Evolutionary conservation across 176 grass and related monocot species (phyloP), one percentile per base, ranked within the genome.

Genomic region (Neostapfia colusana): DNA sequence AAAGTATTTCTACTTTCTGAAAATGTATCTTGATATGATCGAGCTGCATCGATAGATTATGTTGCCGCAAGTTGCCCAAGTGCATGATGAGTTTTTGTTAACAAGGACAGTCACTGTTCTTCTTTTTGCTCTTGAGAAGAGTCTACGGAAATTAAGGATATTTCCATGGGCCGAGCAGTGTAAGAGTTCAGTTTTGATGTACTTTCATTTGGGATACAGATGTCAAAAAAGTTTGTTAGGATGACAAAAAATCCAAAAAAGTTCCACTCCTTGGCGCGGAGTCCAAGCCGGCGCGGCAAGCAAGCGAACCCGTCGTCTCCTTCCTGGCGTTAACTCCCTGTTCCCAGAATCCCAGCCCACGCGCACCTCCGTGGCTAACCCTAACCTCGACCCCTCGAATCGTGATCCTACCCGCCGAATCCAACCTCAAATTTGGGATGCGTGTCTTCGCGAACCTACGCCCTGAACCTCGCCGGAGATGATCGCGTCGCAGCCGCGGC

Each of bases 321-420:
- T 65, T 77, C 78, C 56, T 26, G 46, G 63, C 54, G 64, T 50
- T 67, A 24, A 76, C 56, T 60, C 54, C n/a, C n/a, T n/a, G n/a
- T n/a, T n/a, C 50, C 71, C n/a, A n/a, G 68, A 64, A 75, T 82
- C 73, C 78, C 84, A 70, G 53, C 34, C 49, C 73, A 41, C 67
- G 42, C 50, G n/a, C 7, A 49, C 51, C 37, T 39, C 43, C 70
- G 20, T 27, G 56, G 57, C 76, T 75, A 88, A 80, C 81, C 81
- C 81, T 88, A 84, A 75, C 65, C 17, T 8, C 20, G 45, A n/a
- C 4, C 9, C 60, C 31, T 15, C 49, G 5, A 74, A 51, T 54
- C 55, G 20, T 13, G 1, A 34, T 17, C 12, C 35, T 61, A 4
- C 21, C 57, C 44, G 10, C 17, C 63, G n/a, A 76, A 70, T 76